Evolutionary conservation across 1,284 basidiomycete species (phyloP).

Genomic region (Rhodotorula sp.): DNA sequence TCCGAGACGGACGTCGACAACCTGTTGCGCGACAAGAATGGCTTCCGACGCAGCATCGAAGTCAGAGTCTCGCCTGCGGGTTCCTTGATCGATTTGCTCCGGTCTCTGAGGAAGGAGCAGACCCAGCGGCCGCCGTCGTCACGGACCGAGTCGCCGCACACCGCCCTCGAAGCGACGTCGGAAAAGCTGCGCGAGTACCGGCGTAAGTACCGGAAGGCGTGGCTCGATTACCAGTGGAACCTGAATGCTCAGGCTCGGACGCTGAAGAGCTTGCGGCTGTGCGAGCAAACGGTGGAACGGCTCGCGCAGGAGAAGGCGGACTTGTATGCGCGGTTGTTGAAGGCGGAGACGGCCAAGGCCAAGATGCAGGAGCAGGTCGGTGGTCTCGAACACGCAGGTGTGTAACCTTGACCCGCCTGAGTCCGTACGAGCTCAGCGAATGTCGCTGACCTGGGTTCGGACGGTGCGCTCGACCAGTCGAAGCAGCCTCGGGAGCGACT

Average conservation of each 20-base stretch:
- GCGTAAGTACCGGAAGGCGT: neutral
- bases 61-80: neutral
- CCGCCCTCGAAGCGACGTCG: neutral
- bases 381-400: neutral
- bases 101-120: neutral
- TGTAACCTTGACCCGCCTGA: too few relatives aligned
- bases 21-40: neutral
- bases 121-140: neutral
- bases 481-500: neutral
- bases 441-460: too few relatives aligned
- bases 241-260: neutral
- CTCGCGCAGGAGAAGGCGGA: neutral
- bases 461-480: neutral
- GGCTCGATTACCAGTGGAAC: neutral
- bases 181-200: neutral
- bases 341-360: neutral
- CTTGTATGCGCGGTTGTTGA: neutral
- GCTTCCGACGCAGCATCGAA: neutral
- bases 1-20: conserved; percentile 3
- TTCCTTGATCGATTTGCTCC: neutral
- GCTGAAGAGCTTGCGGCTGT: neutral
- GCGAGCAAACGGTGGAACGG: neutral
- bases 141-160: neutral
- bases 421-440: neutral
- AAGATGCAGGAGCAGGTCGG: neutral